A percentile compares a stretch with the other conserved stretches of the same genome.
These are phyloP conservation scores for Plasmopara muralis DNA, from an alignment of 352 stramenopile genomes.

Conservation along the genomic window DNA sequence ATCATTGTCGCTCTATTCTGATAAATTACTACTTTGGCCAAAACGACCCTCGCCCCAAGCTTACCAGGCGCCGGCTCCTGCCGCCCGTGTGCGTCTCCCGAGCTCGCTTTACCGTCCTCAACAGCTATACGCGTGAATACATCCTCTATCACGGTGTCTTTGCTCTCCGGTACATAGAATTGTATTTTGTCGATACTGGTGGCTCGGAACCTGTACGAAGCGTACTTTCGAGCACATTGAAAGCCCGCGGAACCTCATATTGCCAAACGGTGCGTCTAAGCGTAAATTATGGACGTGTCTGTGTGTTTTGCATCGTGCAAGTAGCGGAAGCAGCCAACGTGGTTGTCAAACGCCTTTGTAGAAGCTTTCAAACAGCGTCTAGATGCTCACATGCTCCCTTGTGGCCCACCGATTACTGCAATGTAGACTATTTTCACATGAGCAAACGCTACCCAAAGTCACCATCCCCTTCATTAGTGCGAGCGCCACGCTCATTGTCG, in stretches of 20 bases:
- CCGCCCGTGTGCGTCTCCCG: background rate
- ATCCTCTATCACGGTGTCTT: background rate
- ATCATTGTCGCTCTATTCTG: background rate
- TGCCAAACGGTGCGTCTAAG: constrained; percentile 25
- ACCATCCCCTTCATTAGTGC: constrained; percentile 18
- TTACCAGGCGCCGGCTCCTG: constrained; percentile 8
- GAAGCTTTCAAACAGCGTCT: constrained; percentile 1
- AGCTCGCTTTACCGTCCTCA: background rate
- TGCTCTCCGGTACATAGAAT: constrained; percentile 6
- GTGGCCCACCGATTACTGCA: constrained; percentile 7
- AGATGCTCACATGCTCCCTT: constrained; percentile 12
- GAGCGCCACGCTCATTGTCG: constrained; percentile 25
- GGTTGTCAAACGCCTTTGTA: constrained; percentile 6
- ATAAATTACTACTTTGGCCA: background rate
- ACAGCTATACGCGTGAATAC: constrained; percentile 1
- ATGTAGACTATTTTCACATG: constrained; percentile 24
- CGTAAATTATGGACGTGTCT: constrained; percentile 8
- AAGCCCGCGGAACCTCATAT: constrained; percentile 15
- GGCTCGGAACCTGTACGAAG: constrained; percentile 1
- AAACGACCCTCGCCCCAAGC: constrained; percentile 18
- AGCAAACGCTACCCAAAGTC: constrained; percentile 25
- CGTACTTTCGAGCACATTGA: constrained; percentile 7
- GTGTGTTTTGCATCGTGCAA: constrained; percentile 9
- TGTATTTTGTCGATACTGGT: constrained; percentile 12
- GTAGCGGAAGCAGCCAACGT: constrained; percentile 12